Percentiles rank a stretch among this genome's conserved stretches.
Evolutionary conservation across 169 alveolate genomes (phyloP).

Genomic region (Theileria parva): DNA sequence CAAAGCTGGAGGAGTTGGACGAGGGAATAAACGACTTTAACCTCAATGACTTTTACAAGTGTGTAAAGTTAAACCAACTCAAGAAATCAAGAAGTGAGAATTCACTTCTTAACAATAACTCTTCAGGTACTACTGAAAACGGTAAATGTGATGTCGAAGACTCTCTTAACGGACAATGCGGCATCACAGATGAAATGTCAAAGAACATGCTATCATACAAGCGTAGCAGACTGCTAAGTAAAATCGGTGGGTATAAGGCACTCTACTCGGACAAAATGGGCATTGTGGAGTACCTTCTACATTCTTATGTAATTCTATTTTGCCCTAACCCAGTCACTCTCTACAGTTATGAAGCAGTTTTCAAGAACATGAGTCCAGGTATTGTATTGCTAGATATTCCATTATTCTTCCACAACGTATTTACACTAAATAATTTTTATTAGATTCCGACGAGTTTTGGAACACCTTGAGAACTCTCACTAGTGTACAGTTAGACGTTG

Average conservation of each 20-base stretch:
- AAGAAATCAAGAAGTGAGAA: not conserved
- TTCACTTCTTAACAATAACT: not conserved
- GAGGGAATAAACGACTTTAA: slow-evolving; percentile 19
- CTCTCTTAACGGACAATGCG: not conserved
- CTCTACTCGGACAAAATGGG: slow-evolving; percentile 48
- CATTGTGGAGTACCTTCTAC: slow-evolving; percentile 56
- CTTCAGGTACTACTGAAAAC: slow-evolving; percentile 3
- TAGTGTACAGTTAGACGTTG: slow-evolving; percentile 51
- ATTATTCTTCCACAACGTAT: not conserved
- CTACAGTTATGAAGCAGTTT: slow-evolving; percentile 57
- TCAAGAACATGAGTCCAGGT: slow-evolving; percentile 49
- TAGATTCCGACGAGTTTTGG: slow-evolving; percentile 39
- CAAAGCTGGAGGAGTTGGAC: not conserved
- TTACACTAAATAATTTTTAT: not conserved
- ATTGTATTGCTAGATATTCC: not conserved
- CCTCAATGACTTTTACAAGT: slow-evolving; percentile 23
- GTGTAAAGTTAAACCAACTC: slow-evolving; percentile 22
- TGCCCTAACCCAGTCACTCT: slow-evolving; percentile 40
- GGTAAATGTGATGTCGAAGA: slow-evolving; percentile 2
- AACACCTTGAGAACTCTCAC: slow-evolving; percentile 36
- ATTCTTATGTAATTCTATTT: slow-evolving; percentile 46
- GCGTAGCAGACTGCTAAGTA: slow-evolving; percentile 40
- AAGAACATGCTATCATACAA: slow-evolving; percentile 5
- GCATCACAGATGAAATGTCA: not conserved
- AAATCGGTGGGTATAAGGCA: slow-evolving; percentile 51